These are phyloP conservation scores for Coniochaeta sp. DNA, from an alignment of 2,329 filamentous ascomycete genomes.

Conservation along the genomic window DNA sequence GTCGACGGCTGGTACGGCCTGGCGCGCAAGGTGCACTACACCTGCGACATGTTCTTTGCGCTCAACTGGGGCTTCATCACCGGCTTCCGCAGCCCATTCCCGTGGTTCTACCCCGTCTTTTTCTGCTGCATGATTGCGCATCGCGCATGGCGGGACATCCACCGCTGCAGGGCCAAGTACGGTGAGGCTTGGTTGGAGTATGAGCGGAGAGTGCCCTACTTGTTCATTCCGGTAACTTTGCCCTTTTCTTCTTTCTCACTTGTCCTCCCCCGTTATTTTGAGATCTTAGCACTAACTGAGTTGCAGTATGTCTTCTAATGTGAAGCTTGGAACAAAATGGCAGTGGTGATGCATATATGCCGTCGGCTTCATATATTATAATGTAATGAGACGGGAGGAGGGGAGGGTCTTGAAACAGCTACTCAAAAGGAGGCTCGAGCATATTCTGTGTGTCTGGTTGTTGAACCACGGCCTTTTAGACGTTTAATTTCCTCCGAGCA, in stretches of 20 bases:
- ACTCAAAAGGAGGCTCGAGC: neutral
- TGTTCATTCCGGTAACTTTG: constrained; percentile 39
- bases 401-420: neutral
- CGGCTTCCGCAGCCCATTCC: constrained; percentile 71
- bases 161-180: constrained; percentile 70
- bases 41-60: constrained; percentile 72
- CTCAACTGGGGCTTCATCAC: constrained; percentile 74
- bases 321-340: neutral
- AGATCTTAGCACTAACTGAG: neutral
- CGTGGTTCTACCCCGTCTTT: constrained; percentile 84
- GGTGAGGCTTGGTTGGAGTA: constrained; percentile 78
- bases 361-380: neutral
- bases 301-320: constrained; percentile 1
- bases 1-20: constrained; percentile 72
- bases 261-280: no score
- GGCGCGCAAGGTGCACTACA: constrained; percentile 73
- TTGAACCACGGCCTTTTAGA: neutral
- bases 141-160: constrained; percentile 67
- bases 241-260: no score
- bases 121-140: constrained; percentile 75
- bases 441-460: neutral
- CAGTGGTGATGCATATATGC: neutral
- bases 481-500: neutral
- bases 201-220: constrained; percentile 64
- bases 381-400: neutral